Conservation (phyloP, 805 yeast genomes). For the Barnettozyma vustinii region DNA sequence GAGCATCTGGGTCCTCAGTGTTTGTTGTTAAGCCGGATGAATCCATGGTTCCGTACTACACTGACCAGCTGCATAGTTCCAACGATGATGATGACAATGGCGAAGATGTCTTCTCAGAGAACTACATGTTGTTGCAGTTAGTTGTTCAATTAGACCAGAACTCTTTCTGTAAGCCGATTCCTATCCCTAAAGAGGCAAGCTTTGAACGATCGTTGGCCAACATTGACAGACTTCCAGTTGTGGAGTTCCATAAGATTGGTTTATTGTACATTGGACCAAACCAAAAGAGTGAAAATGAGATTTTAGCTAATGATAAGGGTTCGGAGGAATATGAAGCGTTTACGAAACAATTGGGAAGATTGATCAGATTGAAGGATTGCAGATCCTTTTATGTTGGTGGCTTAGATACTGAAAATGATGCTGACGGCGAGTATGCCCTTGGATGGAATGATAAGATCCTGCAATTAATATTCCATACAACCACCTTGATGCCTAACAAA, state of each 20-base stretch:
- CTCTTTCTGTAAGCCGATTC: conserved; percentile 37
- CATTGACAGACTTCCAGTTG: conserved; percentile 72
- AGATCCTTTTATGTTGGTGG: conserved; percentile 67
- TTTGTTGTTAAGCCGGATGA: conserved; percentile 41
- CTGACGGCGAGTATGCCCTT: conserved; percentile 72
- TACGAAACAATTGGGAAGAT: conserved; percentile 50
- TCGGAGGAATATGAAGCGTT: conserved; percentile 59
- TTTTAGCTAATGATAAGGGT: conserved; percentile 59
- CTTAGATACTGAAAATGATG: conserved; percentile 59
- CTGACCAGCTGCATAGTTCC: conserved; percentile 20
- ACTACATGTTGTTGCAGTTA: conserved; percentile 47
- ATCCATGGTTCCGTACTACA: conserved; percentile 29
- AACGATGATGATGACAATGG: conserved; percentile 24
- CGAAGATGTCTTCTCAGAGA: conserved; percentile 37
- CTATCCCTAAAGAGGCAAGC: conserved; percentile 43
- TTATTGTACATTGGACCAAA: conserved; percentile 66
- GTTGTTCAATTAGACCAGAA: conserved; percentile 36
- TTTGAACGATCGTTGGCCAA: conserved; percentile 49
- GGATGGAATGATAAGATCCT: conserved; percentile 67
- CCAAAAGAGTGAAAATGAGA: conserved; percentile 58
- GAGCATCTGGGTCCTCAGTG: conserved; percentile 61
- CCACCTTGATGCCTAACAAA: conserved; percentile 70
- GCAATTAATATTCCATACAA: conserved; percentile 72
- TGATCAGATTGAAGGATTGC: conserved; percentile 53
- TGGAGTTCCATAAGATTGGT: conserved; percentile 76